Base-by-base conservation (phyloP, 805 yeast species). In the Millerozyma miso region DNA sequence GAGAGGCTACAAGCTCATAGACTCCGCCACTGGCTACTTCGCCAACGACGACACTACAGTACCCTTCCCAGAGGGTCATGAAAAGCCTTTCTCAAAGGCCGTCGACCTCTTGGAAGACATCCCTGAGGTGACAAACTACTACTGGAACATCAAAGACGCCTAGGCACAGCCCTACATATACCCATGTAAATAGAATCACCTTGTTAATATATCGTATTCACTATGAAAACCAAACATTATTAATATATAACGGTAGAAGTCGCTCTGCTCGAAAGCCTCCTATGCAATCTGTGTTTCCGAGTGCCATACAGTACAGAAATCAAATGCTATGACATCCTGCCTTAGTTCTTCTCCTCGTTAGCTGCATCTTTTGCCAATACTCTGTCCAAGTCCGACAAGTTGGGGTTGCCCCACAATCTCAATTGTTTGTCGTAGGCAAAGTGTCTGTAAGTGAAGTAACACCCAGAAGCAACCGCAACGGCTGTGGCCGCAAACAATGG, bases 121-220 rank as follows among this genome's bases (percentile, higher is more conserved):
- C n/a, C 88, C 84, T 39, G 98, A 93, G 53, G 86, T 91, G 16
- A 80, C 88, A 4, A 88, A 80, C 48, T 80, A 86, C 45, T 87
- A 86, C 64, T 76, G 87, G 23, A 91, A 88, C 58, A 68, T 79
- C 51, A 73, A 67, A 45, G 75, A 71, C 20, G 29, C 10, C 29
- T 23, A 23, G 29, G 6, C 29, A n/a, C 10, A 23, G 29, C 29
- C 10, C 29, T 23, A 23, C 10, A 23, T 23, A 6, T 17, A 6
- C 31, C 17, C 3, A 17, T 37, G 39, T 37, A 37, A 14, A 37
- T 37, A 37, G 32, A n/a, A 23, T 10, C 6, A 6, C 29, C 10
- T 23, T 10, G 10, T 10, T 23, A 23, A 23, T 23, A 23, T 23
- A 23, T 23, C 29, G 10, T 23, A 23, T 23, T 23, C 29, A 23